phyloP scores from a whole-genome alignment of 164 flowering plant genomes.

The Amborella trichopoda region DNA sequence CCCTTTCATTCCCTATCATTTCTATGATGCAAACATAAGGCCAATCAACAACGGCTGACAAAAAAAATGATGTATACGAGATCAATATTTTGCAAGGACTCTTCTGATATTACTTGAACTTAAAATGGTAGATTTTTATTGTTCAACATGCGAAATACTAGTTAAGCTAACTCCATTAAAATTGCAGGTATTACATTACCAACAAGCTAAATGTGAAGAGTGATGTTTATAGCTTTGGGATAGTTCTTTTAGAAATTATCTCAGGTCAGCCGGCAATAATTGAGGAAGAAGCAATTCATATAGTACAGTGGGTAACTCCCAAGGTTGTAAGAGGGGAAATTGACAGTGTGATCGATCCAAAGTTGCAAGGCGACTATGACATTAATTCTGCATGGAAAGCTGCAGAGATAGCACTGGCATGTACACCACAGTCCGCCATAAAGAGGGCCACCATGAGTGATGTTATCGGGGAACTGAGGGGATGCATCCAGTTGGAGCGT shows the following conservation, averaged over 20 bases:
- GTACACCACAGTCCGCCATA: slow-evolving; percentile 7
- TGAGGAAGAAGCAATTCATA: background rate
- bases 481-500: background rate
- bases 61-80: too few relatives aligned
- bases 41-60: too few relatives aligned
- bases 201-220: background rate
- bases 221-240: background rate
- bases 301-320: slow-evolving; percentile 18
- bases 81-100: too few relatives aligned
- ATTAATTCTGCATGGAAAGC: slow-evolving; percentile 33
- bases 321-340: slow-evolving; percentile 28
- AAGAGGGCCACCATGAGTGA: background rate
- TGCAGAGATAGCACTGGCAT: slow-evolving; percentile 32
- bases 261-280: background rate
- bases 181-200: background rate
- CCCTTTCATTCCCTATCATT: too few relatives aligned
- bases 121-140: too few relatives aligned
- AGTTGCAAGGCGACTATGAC: slow-evolving; percentile 18
- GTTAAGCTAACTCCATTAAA: too few relatives aligned
- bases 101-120: too few relatives aligned
- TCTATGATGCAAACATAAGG: too few relatives aligned
- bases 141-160: too few relatives aligned
- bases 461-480: background rate
- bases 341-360: slow-evolving; percentile 22
- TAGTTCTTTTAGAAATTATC: background rate